Evolutionary conservation across 176 grass and related monocot genomes (phyloP).

Genomic region (Phragmites australis): DNA sequence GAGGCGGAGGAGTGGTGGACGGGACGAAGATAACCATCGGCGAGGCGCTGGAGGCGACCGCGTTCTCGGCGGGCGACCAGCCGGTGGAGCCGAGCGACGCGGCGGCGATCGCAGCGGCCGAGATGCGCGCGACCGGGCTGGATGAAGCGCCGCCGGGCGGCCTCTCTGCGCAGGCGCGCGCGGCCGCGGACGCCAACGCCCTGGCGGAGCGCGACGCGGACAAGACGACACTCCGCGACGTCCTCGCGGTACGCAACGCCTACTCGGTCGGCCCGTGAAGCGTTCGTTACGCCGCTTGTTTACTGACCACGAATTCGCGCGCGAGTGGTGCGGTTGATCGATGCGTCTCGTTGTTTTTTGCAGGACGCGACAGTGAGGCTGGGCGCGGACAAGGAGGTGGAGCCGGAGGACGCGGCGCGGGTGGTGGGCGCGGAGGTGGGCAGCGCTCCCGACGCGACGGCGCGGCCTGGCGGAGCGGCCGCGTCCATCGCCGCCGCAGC

Average conservation of each 20-base stretch:
- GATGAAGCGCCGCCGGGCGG: slow-evolving; percentile 17
- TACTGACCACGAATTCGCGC: not conserved
- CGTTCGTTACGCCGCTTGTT: no score
- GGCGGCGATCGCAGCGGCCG: slow-evolving; percentile 49
- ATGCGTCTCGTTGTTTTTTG: not conserved
- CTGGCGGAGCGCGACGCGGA: slow-evolving; percentile 17
- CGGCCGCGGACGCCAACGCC: slow-evolving; percentile 37
- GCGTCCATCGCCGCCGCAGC: slow-evolving; percentile 42
- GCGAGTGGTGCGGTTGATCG: no score
- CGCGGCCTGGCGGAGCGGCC: slow-evolving; percentile 39
- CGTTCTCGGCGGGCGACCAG: slow-evolving; percentile 35
- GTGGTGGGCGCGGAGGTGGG: slow-evolving; percentile 41
- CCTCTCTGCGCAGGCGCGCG: slow-evolving; percentile 30
- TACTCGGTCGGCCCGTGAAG: no score
- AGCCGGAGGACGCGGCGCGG: slow-evolving; percentile 50
- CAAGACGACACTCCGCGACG: slow-evolving; percentile 46
- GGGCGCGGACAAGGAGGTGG: slow-evolving; percentile 43
- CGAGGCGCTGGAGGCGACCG: slow-evolving; percentile 52
- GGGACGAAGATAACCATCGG: slow-evolving; percentile 50
- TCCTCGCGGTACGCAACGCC: slow-evolving; percentile 37
- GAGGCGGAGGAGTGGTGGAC: not conserved
- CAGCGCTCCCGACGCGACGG: slow-evolving; percentile 34
- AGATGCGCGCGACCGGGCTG: slow-evolving; percentile 21
- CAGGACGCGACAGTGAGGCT: slow-evolving; percentile 49
- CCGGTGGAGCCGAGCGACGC: slow-evolving; percentile 54